phyloP scores from a whole-genome alignment of 2,329 filamentous ascomycete species.

The Thelonectria olida region DNA sequence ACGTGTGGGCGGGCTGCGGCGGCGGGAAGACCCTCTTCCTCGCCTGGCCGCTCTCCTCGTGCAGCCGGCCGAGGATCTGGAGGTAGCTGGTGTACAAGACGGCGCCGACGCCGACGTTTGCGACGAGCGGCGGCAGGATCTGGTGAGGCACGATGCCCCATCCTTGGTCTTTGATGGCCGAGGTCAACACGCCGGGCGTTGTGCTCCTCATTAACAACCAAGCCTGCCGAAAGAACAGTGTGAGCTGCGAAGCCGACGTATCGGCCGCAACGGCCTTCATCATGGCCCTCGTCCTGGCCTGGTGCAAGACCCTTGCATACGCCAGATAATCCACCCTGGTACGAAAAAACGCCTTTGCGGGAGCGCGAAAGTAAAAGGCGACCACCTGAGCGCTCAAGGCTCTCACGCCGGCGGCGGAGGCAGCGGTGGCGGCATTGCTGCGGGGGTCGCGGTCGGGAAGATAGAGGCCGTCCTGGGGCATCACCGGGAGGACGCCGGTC shows the following conservation, averaged over 20 bases:
- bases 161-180: conserved; percentile 74
- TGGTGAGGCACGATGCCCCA: conserved; percentile 80
- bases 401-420: conserved; percentile 86
- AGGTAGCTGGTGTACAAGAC: conserved; percentile 81
- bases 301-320: conserved; percentile 63
- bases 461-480: conserved; percentile 50
- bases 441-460: conserved; percentile 57
- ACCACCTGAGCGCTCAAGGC: conserved; percentile 85
- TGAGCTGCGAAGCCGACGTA: conserved; percentile 44
- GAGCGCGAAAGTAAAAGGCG: conserved; percentile 91
- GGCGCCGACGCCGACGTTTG: conserved; percentile 78
- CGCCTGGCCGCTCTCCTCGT: conserved; percentile 68
- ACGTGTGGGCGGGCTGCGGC: conserved; percentile 69
- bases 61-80: conserved; percentile 71
- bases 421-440: conserved; percentile 71
- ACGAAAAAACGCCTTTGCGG: conserved; percentile 91
- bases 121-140: conserved; percentile 78
- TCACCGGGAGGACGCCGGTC: conserved; percentile 53
- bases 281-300: conserved; percentile 53
- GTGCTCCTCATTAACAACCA: conserved; percentile 67
- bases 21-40: conserved; percentile 75
- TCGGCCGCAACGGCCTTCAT: conserved; percentile 48
- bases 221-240: conserved; percentile 49
- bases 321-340: conserved; percentile 85
- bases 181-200: conserved; percentile 74